Evolutionary conservation across 805 yeast species (phyloP), one percentile per base, ranked within the genome.

Genomic region (Komagataella mondaviorum): DNA sequence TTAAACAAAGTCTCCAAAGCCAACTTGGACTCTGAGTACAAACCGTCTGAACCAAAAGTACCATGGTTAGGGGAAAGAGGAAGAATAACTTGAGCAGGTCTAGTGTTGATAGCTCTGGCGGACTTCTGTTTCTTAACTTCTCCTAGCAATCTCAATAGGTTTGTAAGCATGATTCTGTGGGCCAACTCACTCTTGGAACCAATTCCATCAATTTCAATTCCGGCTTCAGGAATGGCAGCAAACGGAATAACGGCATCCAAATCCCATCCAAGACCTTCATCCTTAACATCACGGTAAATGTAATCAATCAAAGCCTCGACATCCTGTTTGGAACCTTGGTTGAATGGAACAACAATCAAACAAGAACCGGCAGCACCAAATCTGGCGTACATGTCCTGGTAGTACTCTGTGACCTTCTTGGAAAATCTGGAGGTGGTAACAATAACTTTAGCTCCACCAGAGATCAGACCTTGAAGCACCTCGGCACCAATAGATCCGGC

Each of bases 21-120:
- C 54, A 91, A 74, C 78, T 93, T 93, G 55, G 98, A 91, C 76
- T 93, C 99, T 20, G 98, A 90, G 77, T 93, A 93, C 66, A 93
- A 76, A 72, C 99, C 99, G 66, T 93, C 99, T 59, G 87, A 85
- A 66, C 99, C 99, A 61, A 93, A 93, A 53, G 96, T 89, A 69
- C 99, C 99, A 67, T 93, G 99, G 75, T 93, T 93, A 61, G 99
- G 99, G 60, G 98, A 91, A 68, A 93, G 74, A 61, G 99, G 99
- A 64, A 93, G 76, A 60, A 93, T 80, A 57, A 89, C 95, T 75
- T 93, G 98, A 54, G 99, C 98, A 49, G 99, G 99, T 71, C 99
- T 85, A 46, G 99, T 93, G 68, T 85, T 95, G 58, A 81, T 77
- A 53, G 84, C 84, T 62, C 79, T 75, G 49, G 81, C 73, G 59